phyloP scores from a whole-genome alignment of 1,284 basidiomycete genomes.

The Fomitopsis betulina region DNA sequence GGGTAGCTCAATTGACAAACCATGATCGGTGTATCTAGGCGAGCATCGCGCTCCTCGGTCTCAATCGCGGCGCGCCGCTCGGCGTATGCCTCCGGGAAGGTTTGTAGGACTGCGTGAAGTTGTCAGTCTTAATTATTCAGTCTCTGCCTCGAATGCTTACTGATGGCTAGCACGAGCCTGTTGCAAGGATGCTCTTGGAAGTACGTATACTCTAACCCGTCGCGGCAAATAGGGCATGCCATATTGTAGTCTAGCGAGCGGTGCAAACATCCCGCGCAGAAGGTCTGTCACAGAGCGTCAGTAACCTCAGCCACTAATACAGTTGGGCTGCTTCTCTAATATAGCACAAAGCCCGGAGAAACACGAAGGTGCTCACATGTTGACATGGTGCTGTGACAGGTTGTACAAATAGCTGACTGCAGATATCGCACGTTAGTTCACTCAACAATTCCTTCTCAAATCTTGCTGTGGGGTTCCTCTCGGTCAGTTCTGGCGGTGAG shows the following conservation, averaged over 20 bases:
- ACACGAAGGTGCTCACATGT: conserved; percentile 54
- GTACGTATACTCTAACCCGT: conserved; percentile 68
- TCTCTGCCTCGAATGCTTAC: conserved; percentile 39
- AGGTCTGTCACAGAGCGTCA: conserved; percentile 54
- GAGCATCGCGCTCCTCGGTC: conserved; percentile 71
- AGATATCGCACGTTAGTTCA: conserved; percentile 88
- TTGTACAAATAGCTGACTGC: conserved; percentile 78
- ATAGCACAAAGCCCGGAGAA: not conserved
- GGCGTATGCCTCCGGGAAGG: conserved; percentile 53
- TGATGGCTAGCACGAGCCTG: conserved; percentile 61
- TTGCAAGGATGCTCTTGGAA: conserved; percentile 78
- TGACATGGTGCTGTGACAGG: conserved; percentile 93
- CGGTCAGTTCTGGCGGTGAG: conserved; percentile 11
- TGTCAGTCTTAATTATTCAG: not conserved
- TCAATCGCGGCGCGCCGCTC: conserved; percentile 59
- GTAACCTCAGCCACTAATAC: not conserved
- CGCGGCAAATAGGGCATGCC: conserved; percentile 83
- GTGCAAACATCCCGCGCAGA: conserved; percentile 85
- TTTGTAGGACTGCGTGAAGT: conserved; percentile 47
- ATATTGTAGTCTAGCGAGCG: conserved; percentile 84
- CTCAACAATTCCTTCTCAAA: conserved; percentile 70
- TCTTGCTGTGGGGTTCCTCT: conserved; percentile 23
- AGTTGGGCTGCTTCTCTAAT: not conserved
- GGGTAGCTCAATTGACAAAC: conserved; percentile 89
- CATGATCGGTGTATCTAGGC: conserved; percentile 88